Percentiles rank a stretch among this genome's conserved stretches.
These are phyloP conservation scores for Aethionema arabicum DNA, from an alignment of 345 rosid species.

Conservation along the genomic window DNA sequence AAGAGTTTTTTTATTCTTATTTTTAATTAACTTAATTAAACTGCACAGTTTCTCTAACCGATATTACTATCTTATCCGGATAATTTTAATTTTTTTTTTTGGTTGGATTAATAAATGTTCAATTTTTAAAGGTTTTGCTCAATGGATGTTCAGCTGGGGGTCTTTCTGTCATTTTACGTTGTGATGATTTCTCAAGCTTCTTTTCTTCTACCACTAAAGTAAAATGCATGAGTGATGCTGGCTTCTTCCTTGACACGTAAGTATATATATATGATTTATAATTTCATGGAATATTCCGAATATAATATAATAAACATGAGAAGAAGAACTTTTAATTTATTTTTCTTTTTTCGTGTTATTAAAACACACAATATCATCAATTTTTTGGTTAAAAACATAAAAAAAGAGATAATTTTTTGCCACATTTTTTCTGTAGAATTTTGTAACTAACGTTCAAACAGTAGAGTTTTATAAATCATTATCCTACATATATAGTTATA, in stretches of 20 bases:
- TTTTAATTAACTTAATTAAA: no score
- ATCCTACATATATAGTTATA: no score
- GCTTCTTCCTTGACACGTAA: conserved; percentile 87
- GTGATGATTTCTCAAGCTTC: conserved; percentile 54
- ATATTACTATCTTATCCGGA: not conserved
- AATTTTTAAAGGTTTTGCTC: conserved; percentile 64
- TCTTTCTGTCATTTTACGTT: conserved; percentile 62
- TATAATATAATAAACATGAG: no score
- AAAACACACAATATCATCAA: no score
- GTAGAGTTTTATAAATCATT: no score
- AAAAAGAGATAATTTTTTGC: not conserved
- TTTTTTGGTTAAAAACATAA: no score
- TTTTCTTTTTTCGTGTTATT: not conserved
- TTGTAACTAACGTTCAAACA: not conserved
- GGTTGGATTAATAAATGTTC: no score
- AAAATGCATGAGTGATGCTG: conserved; percentile 95
- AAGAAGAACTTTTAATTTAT: no score
- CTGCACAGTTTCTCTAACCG: no score
- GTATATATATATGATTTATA: conserved; percentile 1
- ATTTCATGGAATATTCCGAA: no score
- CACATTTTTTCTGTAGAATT: conserved; percentile 14
- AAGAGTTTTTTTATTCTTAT: no score
- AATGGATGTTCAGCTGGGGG: conserved; percentile 97
- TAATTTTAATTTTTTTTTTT: no score
- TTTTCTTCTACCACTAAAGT: conserved; percentile 62